Conservation (phyloP, 1,139 yeast genomes). For the Pichia norvegensis region DNA sequence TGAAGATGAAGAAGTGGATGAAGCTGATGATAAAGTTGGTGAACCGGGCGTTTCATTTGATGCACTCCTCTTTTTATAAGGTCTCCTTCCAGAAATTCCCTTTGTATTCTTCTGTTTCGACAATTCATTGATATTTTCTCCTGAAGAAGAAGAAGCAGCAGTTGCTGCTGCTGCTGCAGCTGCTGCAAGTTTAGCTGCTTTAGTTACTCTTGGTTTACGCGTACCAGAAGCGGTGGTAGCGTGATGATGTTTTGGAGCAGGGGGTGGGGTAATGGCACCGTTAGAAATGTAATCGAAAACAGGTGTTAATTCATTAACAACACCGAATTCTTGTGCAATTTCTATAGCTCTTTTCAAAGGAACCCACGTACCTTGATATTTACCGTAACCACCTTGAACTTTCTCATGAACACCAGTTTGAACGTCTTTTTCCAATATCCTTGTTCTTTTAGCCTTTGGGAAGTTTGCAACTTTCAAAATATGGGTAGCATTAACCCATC, state of each 20-base stretch:
- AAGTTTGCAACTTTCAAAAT: conserved; percentile 89
- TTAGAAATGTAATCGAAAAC: conserved; percentile 55
- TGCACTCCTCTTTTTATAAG: background rate
- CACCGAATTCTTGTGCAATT: conserved; percentile 64
- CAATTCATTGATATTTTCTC: background rate
- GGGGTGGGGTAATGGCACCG: conserved; percentile 62
- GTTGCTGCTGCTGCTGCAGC: conserved; percentile 5
- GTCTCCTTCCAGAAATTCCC: conserved; percentile 1
- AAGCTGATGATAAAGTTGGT: background rate
- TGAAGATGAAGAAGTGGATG: background rate
- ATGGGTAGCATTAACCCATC: conserved; percentile 98
- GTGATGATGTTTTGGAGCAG: conserved; percentile 78
- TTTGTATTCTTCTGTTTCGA: background rate
- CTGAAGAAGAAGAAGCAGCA: background rate
- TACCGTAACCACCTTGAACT: conserved; percentile 95
- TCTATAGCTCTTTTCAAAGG: conserved; percentile 57
- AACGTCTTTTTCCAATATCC: conserved; percentile 86
- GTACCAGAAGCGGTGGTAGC: conserved; percentile 41
- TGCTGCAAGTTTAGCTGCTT: background rate
- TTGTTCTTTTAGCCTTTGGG: conserved; percentile 88
- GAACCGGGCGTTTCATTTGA: background rate
- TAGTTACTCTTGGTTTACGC: conserved; percentile 15
- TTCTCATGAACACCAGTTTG: conserved; percentile 83
- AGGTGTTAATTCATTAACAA: conserved; percentile 55
- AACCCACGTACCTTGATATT: conserved; percentile 97